Base-by-base conservation (phyloP, 495 filamentous ascomycete genomes). In the Penicillium nucicola region DNA sequence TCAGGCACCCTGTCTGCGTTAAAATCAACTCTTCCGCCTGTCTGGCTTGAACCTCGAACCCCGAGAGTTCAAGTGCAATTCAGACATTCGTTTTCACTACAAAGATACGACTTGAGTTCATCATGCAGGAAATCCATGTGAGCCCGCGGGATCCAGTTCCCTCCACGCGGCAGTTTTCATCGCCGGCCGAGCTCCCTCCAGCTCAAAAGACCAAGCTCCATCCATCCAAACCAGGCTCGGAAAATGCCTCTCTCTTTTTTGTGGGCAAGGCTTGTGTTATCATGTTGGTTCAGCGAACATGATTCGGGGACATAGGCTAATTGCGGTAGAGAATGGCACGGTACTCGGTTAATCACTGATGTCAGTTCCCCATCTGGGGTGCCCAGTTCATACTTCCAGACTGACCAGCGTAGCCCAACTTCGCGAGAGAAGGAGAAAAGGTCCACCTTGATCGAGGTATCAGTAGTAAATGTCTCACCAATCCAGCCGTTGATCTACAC, bases 181-280 rank as follows among this genome's bases (percentile, higher is more conserved):
- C 36, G 10, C 47, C 57, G 1, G 18, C 32, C 30, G 19, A 32
- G 3, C 63, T 77, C 5, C 75, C 75, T 4, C 39, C 54, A 3
- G 63, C 69, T 7, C 77, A 73, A 50, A 57, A 66, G 14, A 69
- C 52, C 10, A 76, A 79, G 51, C 36, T 65, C 11, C 67, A 80
- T 53, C 76, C 79, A 9, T 60, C 53, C 17, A 62, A 52, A 11
- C 50, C 61, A 17, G 65, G 62, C 0, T 52, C 54, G 6, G 69
- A 79, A 23, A 77, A 77, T 55, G 77, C 75, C 2, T 68, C 69
- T 1, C 30, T 82, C 20, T 69, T 67, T 48, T 88, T 86, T 52
- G 75, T 88, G 39, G 85, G 86, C 31, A 88, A 74, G 1, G 84
- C 86, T 18, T 88, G 86, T 1, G 84, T 79, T 0, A 72, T 89